These are phyloP conservation scores for Salix dunnii DNA, from an alignment of 345 rosid species.

Conservation along the genomic window DNA sequence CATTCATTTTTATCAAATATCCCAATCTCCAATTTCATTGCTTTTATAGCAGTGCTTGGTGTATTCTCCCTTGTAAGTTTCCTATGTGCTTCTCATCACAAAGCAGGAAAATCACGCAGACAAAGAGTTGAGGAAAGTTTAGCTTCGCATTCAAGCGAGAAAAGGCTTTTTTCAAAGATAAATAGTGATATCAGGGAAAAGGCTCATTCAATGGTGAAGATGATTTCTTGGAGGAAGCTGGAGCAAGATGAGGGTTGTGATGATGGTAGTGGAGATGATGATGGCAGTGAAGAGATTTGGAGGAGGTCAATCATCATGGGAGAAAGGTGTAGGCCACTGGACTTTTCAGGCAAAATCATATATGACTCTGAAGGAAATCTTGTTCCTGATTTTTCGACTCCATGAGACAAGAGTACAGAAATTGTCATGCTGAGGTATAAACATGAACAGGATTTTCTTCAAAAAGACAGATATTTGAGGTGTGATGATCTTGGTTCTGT, in stretches of 20 bases:
- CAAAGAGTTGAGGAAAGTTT: not conserved
- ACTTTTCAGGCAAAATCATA: conserved; percentile 49
- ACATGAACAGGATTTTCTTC: no score
- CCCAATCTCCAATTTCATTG: not conserved
- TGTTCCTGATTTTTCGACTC: not conserved
- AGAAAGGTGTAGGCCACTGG: conserved; percentile 47
- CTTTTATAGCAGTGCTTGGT: conserved; percentile 1
- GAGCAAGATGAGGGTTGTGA: conserved; percentile 7
- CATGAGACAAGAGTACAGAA: not conserved
- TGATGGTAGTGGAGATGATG: conserved; percentile 9
- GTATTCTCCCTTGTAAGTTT: conserved; percentile 18
- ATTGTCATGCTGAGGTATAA: not conserved
- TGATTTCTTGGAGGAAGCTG: conserved; percentile 49
- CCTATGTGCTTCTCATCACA: conserved; percentile 22
- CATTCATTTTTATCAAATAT: not conserved
- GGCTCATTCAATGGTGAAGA: conserved; percentile 45
- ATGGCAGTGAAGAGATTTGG: conserved; percentile 38
- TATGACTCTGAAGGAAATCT: conserved; percentile 56
- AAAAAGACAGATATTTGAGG: no score
- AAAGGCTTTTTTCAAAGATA: conserved; percentile 34
- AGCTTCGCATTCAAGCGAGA: conserved; percentile 10
- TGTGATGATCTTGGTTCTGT: no score
- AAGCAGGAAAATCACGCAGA: not conserved
- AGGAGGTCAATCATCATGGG: conserved; percentile 52
- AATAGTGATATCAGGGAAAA: conserved; percentile 38